phyloP scores from a whole-genome alignment of 495 filamentous ascomycete species.

The Talaromyces stipitatus region DNA sequence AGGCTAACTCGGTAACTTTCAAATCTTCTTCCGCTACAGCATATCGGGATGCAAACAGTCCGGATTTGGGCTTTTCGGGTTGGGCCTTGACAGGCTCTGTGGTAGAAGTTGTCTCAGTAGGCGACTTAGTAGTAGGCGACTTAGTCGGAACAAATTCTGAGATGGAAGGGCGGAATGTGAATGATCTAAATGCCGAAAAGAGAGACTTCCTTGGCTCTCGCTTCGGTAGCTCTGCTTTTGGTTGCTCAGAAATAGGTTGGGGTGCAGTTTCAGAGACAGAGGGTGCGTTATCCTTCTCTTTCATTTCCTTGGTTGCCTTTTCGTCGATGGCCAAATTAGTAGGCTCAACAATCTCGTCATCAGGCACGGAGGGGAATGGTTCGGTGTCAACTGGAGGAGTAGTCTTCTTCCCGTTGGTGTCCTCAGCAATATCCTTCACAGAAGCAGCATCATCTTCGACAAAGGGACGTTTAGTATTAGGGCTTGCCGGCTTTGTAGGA shows the following conservation, averaged over 20 bases:
- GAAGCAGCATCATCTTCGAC: conserved; percentile 6
- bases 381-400: background rate
- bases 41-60: conserved; percentile 34
- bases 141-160: conserved; percentile 32
- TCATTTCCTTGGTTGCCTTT: background rate
- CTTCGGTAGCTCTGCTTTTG: conserved; percentile 14
- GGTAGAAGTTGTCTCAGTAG: conserved; percentile 27
- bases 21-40: conserved; percentile 17
- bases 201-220: conserved; percentile 16
- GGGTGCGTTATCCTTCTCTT: background rate
- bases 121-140: conserved; percentile 15
- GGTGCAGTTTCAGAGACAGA: background rate
- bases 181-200: conserved; percentile 60
- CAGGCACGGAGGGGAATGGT: background rate
- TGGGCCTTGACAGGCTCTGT: conserved; percentile 12
- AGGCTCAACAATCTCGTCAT: background rate
- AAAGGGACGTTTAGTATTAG: conserved; percentile 5
- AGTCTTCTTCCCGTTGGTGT: background rate
- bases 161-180: conserved; percentile 51
- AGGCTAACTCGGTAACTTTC: conserved; percentile 12
- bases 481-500: background rate
- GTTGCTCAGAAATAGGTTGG: conserved; percentile 15
- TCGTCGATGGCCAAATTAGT: background rate
- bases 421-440: background rate
- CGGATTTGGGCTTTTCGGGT: conserved; percentile 14